phyloP scores from a whole-genome alignment of 257 asterid genomes.

The Solanum chilense region DNA sequence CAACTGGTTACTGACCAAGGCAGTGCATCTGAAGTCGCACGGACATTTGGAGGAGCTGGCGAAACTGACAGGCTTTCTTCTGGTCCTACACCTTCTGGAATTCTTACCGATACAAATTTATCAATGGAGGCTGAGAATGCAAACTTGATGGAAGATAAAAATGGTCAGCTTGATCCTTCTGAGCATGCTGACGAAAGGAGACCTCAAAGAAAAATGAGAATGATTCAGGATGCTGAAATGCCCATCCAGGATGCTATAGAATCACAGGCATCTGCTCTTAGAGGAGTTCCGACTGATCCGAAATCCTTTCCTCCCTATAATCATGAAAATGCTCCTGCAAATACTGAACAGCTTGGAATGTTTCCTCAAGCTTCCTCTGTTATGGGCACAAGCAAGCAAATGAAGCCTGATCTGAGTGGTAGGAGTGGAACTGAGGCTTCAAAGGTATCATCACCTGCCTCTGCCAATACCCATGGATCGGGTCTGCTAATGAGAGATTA shows the following conservation, averaged over 20 bases:
- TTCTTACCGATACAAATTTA: slow-evolving; percentile 20
- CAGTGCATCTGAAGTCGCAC: slow-evolving; percentile 33
- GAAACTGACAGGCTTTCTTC: slow-evolving; percentile 19
- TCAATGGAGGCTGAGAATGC: slow-evolving; percentile 41
- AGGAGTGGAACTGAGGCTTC: slow-evolving; percentile 42
- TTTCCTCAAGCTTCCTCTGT: slow-evolving; percentile 30
- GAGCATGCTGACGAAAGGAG: slow-evolving; percentile 58
- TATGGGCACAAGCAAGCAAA: slow-evolving; percentile 31
- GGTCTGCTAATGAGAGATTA: slow-evolving; percentile 41
- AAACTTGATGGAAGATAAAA: slow-evolving; percentile 44
- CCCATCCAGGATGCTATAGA: slow-evolving; percentile 41
- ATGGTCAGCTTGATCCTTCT: slow-evolving; percentile 21
- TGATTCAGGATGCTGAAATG: slow-evolving; percentile 33
- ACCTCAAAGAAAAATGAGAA: slow-evolving; percentile 26
- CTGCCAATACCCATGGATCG: slow-evolving; percentile 29
- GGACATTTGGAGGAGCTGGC: slow-evolving; percentile 45
- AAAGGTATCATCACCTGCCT: slow-evolving; percentile 27
- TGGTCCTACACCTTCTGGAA: slow-evolving; percentile 9
- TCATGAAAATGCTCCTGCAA: slow-evolving; percentile 44
- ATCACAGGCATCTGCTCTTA: slow-evolving; percentile 39
- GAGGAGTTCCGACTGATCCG: slow-evolving; percentile 35
- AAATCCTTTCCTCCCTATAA: slow-evolving; percentile 17
- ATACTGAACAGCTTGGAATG: slow-evolving; percentile 21
- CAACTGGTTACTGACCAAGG: slow-evolving; percentile 44
- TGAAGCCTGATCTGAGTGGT: slow-evolving; percentile 35